phyloP scores from a whole-genome alignment of 257 asterid species.

The Haberlea rhodopensis region DNA sequence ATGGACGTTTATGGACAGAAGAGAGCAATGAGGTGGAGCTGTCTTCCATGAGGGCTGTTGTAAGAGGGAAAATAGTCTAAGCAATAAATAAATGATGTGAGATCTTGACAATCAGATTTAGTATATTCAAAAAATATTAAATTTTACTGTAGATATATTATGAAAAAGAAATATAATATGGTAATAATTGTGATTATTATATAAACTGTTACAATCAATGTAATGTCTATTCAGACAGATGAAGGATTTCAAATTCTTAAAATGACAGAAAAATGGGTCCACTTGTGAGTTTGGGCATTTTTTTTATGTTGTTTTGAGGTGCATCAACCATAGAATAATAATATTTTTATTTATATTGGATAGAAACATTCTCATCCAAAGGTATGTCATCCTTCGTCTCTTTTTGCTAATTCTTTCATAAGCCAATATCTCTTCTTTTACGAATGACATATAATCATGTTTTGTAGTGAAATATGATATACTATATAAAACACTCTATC shows the following conservation, averaged over 20 bases:
- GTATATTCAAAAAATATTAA: conserved; percentile 5
- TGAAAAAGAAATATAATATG: conserved; percentile 7
- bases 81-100: conserved; percentile 61
- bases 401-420: no score
- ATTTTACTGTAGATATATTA: not conserved
- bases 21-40: conserved; percentile 37
- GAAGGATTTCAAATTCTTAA: not conserved
- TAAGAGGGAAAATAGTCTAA: conserved; percentile 37
- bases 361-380: no score
- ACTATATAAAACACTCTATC: no score
- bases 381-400: no score
- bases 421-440: no score
- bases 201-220: not conserved
- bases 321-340: no score
- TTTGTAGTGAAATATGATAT: no score
- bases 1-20: conserved; percentile 29
- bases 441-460: no score
- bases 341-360: no score
- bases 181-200: no score
- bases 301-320: no score
- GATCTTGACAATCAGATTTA: conserved; percentile 31
- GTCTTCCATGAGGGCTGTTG: conserved; percentile 26
- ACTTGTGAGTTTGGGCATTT: not conserved
- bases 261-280: not conserved
- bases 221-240: not conserved